Conservation (phyloP, 371 early-diverging fungal genomes). For the Haplosporangium sp. region DNA sequence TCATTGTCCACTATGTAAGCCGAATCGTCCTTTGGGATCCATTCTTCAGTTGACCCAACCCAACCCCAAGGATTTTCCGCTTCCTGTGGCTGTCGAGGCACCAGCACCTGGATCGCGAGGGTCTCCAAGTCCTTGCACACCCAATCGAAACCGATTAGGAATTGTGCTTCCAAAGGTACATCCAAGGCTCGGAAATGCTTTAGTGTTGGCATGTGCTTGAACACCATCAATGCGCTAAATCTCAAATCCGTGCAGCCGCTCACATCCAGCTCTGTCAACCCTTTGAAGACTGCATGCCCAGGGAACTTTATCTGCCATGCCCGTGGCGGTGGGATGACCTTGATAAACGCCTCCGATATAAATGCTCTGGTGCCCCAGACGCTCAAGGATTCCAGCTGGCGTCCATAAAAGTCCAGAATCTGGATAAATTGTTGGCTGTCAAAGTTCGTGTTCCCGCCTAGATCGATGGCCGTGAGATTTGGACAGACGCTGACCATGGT, state of each 20-base stretch:
- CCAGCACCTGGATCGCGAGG: constrained; percentile 11
- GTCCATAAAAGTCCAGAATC: constrained; percentile 7
- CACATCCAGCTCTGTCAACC: constrained; percentile 19
- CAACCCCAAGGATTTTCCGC: not conserved
- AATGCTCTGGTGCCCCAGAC: constrained; percentile 9
- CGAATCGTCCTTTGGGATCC: not conserved
- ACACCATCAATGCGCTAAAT: constrained; percentile 1
- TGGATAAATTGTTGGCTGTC: constrained; percentile 1
- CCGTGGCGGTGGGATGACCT: constrained; percentile 11
- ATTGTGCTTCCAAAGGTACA: constrained; percentile 20
- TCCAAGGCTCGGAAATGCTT: constrained; percentile 15
- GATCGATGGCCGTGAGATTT: constrained; percentile 11
- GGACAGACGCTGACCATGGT: constrained; percentile 15
- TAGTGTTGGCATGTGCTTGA: constrained; percentile 13
- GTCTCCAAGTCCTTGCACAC: constrained; percentile 21
- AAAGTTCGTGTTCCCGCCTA: constrained; percentile 13
- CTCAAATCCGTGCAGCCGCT: not conserved
- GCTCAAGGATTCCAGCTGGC: constrained; percentile 15
- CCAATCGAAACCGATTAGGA: constrained; percentile 27
- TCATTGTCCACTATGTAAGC: not conserved
- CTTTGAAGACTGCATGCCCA: not conserved
- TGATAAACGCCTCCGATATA: not conserved
- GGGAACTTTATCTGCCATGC: not conserved
- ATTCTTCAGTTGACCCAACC: not conserved
- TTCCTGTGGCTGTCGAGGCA: constrained; percentile 8